Evolutionary conservation across 352 stramenopile genomes (phyloP).

Genomic region (Phytophthora quininea): DNA sequence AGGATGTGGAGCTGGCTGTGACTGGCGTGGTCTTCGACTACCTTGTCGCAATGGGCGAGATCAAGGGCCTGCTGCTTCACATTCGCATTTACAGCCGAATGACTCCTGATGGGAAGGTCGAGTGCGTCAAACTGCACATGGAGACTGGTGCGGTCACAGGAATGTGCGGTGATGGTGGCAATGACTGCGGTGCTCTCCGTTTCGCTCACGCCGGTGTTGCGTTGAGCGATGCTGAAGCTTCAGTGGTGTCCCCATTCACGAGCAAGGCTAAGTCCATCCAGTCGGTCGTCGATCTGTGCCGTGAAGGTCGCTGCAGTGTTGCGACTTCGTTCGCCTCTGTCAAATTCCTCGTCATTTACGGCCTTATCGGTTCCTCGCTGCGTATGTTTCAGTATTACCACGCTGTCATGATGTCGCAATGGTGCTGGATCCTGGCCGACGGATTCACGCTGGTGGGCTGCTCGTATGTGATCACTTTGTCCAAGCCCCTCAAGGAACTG

Average conservation of each 20-base stretch:
- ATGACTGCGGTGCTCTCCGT: slow-evolving; percentile 85
- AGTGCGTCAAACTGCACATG: slow-evolving; percentile 49
- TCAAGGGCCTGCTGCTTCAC: slow-evolving; percentile 44
- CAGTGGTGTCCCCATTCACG: slow-evolving; percentile 84
- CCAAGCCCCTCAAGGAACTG: slow-evolving; percentile 48
- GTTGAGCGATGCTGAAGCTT: slow-evolving; percentile 75
- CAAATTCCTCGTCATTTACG: slow-evolving; percentile 92
- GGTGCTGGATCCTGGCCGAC: slow-evolving; percentile 74
- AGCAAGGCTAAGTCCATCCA: slow-evolving; percentile 77
- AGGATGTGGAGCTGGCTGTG: slow-evolving; percentile 48
- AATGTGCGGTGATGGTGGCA: slow-evolving; percentile 70
- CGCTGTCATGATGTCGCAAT: slow-evolving; percentile 73
- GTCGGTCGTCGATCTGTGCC: slow-evolving; percentile 83
- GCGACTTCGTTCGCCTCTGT: slow-evolving; percentile 84
- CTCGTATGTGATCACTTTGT: slow-evolving; percentile 76
- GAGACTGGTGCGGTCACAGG: slow-evolving; percentile 43
- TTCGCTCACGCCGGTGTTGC: slow-evolving; percentile 80
- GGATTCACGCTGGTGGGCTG: slow-evolving; percentile 67
- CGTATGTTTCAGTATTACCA: slow-evolving; percentile 79
- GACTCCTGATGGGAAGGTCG: slow-evolving; percentile 48
- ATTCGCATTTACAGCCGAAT: slow-evolving; percentile 59
- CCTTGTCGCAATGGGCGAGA: slow-evolving; percentile 36
- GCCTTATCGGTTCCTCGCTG: slow-evolving; percentile 69
- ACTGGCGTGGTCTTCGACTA: slow-evolving; percentile 48
- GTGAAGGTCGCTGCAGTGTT: slow-evolving; percentile 87